A percentile compares a stretch with the other conserved stretches of the same genome.
Evolutionary conservation across 805 yeast genomes (phyloP).

Genomic region (Candida chilensis): DNA sequence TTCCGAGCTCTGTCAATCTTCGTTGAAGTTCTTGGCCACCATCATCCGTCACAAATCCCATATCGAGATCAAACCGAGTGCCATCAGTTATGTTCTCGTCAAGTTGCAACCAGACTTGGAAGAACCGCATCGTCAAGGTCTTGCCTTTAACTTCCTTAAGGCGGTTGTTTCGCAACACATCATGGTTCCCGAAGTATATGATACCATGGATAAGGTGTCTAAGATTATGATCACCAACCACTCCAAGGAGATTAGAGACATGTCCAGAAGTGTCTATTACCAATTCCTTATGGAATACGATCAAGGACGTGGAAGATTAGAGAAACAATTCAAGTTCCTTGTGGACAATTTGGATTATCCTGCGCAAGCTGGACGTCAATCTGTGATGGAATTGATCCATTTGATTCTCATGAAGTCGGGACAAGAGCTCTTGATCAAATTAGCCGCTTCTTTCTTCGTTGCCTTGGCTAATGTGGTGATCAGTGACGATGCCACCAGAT

Average conservation of each 20-base stretch:
- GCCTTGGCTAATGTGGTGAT: slow-evolving; percentile 71
- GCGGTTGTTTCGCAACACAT: slow-evolving; percentile 69
- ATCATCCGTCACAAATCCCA: slow-evolving; percentile 63
- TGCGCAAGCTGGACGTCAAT: slow-evolving; percentile 76
- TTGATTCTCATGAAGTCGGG: slow-evolving; percentile 60
- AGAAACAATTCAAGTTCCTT: slow-evolving; percentile 73
- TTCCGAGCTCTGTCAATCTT: slow-evolving; percentile 70
- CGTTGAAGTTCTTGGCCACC: slow-evolving; percentile 65
- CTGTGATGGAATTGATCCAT: slow-evolving; percentile 83
- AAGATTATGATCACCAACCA: slow-evolving; percentile 88
- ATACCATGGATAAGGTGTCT: slow-evolving; percentile 72
- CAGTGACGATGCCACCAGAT: slow-evolving; percentile 67
- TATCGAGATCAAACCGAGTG: slow-evolving; percentile 56
- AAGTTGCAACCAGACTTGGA: slow-evolving; percentile 79
- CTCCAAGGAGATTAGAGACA: slow-evolving; percentile 70
- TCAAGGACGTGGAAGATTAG: slow-evolving; percentile 79
- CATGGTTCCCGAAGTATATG: slow-evolving; percentile 83
- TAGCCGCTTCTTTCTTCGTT: slow-evolving; percentile 74
- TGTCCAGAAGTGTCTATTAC: slow-evolving; percentile 74
- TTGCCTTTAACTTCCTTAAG: slow-evolving; percentile 77
- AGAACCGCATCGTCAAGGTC: slow-evolving; percentile 82
- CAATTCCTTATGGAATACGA: slow-evolving; percentile 91
- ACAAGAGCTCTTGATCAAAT: slow-evolving; percentile 43
- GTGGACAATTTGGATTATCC: slow-evolving; percentile 79
- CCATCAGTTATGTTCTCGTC: slow-evolving; percentile 64